Evolutionary conservation across 2,329 filamentous ascomycete genomes (phyloP).

Genomic region (Venturia asperata): DNA sequence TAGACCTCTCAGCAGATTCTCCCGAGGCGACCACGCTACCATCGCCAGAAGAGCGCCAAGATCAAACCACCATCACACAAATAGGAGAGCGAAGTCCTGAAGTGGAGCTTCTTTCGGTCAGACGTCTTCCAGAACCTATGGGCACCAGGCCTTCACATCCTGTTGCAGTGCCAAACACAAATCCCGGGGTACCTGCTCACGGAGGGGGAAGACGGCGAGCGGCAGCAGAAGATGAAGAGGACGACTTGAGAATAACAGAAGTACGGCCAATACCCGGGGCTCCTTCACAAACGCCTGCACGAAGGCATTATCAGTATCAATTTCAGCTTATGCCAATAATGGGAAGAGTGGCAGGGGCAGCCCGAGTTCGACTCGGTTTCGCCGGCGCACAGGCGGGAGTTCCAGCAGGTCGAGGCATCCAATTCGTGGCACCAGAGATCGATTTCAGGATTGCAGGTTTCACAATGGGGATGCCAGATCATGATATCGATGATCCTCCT

Average conservation of each 20-base stretch:
- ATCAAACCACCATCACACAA: conserved; percentile 16
- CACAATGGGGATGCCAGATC: conserved; percentile 30
- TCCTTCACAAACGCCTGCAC: background rate
- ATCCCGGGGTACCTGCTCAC: background rate
- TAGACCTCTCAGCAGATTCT: conserved; percentile 38
- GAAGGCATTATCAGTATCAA: background rate
- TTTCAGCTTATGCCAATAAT: background rate
- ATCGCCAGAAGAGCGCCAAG: conserved; percentile 8
- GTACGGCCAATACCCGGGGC: background rate
- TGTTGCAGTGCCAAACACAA: conserved; percentile 8
- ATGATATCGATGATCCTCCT: conserved; percentile 21
- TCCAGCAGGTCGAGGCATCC: conserved; percentile 7
- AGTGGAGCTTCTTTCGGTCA: conserved; percentile 37
- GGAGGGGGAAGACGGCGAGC: background rate
- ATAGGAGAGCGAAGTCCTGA: conserved; percentile 37
- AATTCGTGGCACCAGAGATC: conserved; percentile 24
- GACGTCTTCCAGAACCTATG: conserved; percentile 23
- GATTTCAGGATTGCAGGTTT: conserved; percentile 41
- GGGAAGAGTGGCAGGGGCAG: background rate
- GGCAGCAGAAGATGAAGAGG: background rate
- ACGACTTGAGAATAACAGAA: conserved; percentile 10
- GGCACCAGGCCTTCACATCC: conserved; percentile 18
- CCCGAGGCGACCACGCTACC: conserved; percentile 22
- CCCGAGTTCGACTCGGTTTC: conserved; percentile 26
- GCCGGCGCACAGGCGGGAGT: conserved; percentile 7